Conservation (phyloP, 768 basidiomycete species). For the Kwoniella shandongensis region DNA sequence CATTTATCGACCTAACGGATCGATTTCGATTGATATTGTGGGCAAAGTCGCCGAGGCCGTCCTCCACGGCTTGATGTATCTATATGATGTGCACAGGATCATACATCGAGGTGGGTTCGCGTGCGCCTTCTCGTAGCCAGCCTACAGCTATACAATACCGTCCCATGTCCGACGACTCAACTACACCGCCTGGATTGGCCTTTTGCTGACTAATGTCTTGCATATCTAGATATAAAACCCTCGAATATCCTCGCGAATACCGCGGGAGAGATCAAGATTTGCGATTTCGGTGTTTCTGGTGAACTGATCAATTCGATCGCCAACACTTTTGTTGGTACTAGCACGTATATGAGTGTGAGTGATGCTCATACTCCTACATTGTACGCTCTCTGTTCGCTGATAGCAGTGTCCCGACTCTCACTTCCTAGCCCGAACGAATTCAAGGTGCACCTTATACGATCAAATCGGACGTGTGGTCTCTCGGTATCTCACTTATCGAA, state of each 20-base stretch:
- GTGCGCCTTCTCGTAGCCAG: too few species aligned
- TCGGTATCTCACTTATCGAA: constrained; percentile 95
- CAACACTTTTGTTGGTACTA: constrained; percentile 97
- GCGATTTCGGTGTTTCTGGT: constrained; percentile 98
- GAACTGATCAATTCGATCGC: constrained; percentile 99
- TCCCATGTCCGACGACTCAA: too few species aligned
- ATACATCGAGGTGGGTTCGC: constrained; percentile 90
- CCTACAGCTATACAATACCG: too few species aligned
- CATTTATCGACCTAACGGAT: constrained; percentile 92
- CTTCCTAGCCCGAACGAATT: constrained; percentile 87
- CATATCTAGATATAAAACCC: constrained; percentile 99
- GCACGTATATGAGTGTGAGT: constrained; percentile 96
- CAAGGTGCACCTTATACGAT: constrained; percentile 98
- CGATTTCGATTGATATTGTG: constrained; percentile 89
- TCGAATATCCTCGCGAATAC: constrained; percentile 97
- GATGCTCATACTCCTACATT: neutral
- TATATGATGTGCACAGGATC: constrained; percentile 84
- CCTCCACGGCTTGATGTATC: constrained; percentile 89
- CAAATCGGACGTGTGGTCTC: constrained; percentile 98
- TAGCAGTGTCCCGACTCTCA: neutral
- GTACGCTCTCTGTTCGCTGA: too few species aligned
- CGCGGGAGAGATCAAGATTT: constrained; percentile 93
- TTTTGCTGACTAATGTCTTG: constrained; percentile 2
- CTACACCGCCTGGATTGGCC: too few species aligned
- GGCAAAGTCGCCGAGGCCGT: constrained; percentile 93